Percentiles rank a stretch among this genome's conserved stretches.
Conservation (phyloP, 2,329 filamentous ascomycete genomes). For the Calonectria honghensis region DNA sequence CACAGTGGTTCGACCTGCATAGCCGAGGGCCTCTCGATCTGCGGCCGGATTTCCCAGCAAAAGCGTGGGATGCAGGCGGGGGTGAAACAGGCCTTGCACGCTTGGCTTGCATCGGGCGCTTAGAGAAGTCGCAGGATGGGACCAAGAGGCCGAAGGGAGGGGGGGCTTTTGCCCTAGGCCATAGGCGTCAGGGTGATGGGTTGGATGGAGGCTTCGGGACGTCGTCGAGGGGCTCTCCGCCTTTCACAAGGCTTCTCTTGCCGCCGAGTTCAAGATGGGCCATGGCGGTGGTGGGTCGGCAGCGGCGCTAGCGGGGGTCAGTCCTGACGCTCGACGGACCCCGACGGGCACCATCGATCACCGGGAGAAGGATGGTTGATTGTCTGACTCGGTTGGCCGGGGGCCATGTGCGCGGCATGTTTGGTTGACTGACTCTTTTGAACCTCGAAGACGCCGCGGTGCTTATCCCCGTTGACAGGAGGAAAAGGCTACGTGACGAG, state of each 20-base stretch:
- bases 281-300: conserved; percentile 48
- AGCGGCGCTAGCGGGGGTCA: conserved; percentile 45
- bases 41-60: conserved; percentile 59
- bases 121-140: conserved; percentile 45
- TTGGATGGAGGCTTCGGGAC: conserved; percentile 42
- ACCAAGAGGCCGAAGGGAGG: conserved; percentile 18
- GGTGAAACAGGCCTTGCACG: conserved; percentile 52
- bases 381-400: conserved; percentile 32
- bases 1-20: conserved; percentile 60
- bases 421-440: conserved; percentile 5
- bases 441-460: background rate
- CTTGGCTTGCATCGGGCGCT: conserved; percentile 57
- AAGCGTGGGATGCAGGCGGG: conserved; percentile 57
- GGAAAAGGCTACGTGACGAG: background rate
- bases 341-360: conserved; percentile 33
- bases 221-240: conserved; percentile 50
- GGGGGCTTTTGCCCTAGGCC: conserved; percentile 17
- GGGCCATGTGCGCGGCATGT: conserved; percentile 23
- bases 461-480: conserved; percentile 2
- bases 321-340: conserved; percentile 20
- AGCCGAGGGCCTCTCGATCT: conserved; percentile 62
- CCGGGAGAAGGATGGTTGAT: conserved; percentile 23
- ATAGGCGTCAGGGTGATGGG: conserved; percentile 20
- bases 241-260: conserved; percentile 62
- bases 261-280: conserved; percentile 55